Evolutionary conservation across 768 basidiomycete species (phyloP), one percentile per base, ranked within the genome.

Genomic region (Chiua virens): DNA sequence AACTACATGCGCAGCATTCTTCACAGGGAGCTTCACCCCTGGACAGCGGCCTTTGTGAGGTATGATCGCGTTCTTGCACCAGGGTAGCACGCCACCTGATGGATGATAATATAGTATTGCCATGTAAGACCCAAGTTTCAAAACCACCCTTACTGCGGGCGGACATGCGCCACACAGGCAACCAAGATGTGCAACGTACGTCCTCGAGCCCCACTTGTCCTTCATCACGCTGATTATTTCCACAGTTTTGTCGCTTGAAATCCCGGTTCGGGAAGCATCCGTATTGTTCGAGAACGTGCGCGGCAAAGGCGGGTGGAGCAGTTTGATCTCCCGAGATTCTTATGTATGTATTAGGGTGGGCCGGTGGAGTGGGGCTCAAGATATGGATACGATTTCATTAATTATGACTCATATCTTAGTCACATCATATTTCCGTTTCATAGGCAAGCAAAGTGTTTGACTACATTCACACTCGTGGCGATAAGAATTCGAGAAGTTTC

Each of bases 91-190:
- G 11, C 47, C 14, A 10, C 11, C 57, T 63, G 32, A 56, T 49
- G 42, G 20, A 53, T 43, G 50, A 35, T 52, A 27, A 20, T 76
- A 55, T 32, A 73, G 71, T 65, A 62, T 30, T 86, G 85, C 58
- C 77, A 80, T 54, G 74, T 75, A 61, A 81, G 79, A 53, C 80
- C 82, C 5, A 86, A 83, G 64, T 81, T 77, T 58, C 77, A 74
- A 56, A 75, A 71, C 55, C 80, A 81, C 57, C 78, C 80, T 45
- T 86, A 76, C 58, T 86, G 85, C 52, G 81, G 85, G 48, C 81
- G 83, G 73, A 81, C 77, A 47, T 86, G 85, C 58, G 83, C 82
- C 17, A 64, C 74, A 15, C 53, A 74, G 43, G 83, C 82, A 20
- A 52, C 53, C 15, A 69, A 58, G 38, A 55, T 55, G 58, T 69